These are phyloP conservation scores for Nevesoporus exiguus DNA, from an alignment of 768 basidiomycete species.

Conservation along the genomic window DNA sequence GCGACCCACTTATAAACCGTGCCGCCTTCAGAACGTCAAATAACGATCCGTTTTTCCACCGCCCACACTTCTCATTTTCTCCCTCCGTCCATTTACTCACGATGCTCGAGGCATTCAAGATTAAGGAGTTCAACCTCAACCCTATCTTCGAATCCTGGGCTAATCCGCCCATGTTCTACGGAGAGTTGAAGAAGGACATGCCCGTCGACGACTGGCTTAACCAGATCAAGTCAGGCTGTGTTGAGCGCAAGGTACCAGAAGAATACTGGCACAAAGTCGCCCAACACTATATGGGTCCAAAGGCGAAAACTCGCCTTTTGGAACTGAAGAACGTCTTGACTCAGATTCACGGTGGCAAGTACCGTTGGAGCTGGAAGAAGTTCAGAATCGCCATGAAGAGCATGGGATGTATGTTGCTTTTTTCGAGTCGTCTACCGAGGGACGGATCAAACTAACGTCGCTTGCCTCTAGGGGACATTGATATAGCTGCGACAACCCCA, in stretches of 20 bases:
- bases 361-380: conserved; percentile 82
- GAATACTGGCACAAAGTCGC: conserved; percentile 83
- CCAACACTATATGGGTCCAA: conserved; percentile 69
- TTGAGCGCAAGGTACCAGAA: conserved; percentile 66
- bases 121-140: conserved; percentile 73
- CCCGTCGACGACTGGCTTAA: conserved; percentile 73
- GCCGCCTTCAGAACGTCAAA: conserved; percentile 5
- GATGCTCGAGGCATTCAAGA: conserved; percentile 76
- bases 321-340: conserved; percentile 73
- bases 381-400: conserved; percentile 75
- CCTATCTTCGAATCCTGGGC: conserved; percentile 64
- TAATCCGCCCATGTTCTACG: conserved; percentile 62
- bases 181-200: conserved; percentile 65
- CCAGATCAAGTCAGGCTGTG: conserved; percentile 67
- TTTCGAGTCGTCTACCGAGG: neutral
- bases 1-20: conserved; percentile 28
- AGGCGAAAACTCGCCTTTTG: conserved; percentile 60
- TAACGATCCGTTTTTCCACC: conserved; percentile 17
- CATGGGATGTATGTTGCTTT: conserved; percentile 66
- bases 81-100: conserved; percentile 1
- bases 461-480: conserved; percentile 58
- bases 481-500: conserved; percentile 53
- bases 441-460: neutral
- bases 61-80: conserved; percentile 1
- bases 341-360: conserved; percentile 72